These are phyloP conservation scores for Daldinia grandis DNA, from an alignment of 495 filamentous ascomycete genomes.

Conservation along the genomic window DNA sequence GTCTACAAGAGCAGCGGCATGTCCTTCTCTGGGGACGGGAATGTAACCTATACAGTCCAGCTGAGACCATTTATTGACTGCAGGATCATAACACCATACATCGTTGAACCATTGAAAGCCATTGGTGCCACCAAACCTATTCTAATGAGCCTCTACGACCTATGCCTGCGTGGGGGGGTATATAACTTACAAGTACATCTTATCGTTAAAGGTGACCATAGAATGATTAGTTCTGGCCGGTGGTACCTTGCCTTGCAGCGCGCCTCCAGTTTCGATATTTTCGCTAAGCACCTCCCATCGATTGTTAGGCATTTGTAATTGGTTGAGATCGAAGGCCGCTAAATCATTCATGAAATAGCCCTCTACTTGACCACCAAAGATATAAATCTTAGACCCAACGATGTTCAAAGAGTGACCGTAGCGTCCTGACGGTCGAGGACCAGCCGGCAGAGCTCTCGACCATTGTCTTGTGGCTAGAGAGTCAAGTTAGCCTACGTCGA, in stretches of 20 bases:
- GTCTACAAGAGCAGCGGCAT: constrained; percentile 89
- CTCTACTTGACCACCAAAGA: constrained; percentile 98
- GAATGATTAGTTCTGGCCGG: constrained; percentile 95
- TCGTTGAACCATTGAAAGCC: constrained; percentile 97
- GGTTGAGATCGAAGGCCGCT: constrained; percentile 95
- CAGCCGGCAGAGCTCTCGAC: constrained; percentile 89
- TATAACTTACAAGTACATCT: constrained; percentile 83
- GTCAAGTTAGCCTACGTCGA: constrained; percentile 36
- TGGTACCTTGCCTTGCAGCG: constrained; percentile 74
- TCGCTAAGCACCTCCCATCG: constrained; percentile 91
- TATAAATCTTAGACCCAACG: constrained; percentile 92
- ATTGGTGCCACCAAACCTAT: constrained; percentile 94
- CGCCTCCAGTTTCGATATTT: constrained; percentile 74
- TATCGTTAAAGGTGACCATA: constrained; percentile 90
- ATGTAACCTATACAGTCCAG: constrained; percentile 98
- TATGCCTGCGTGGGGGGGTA: not conserved
- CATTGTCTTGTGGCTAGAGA: constrained; percentile 90
- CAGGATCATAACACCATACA: constrained; percentile 94
- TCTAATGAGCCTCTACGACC: constrained; percentile 36
- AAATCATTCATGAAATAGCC: constrained; percentile 98
- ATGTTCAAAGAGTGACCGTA: constrained; percentile 98
- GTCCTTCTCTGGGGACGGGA: constrained; percentile 90
- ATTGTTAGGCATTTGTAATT: constrained; percentile 84
- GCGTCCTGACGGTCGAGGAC: constrained; percentile 82
- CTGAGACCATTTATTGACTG: constrained; percentile 80